Conservation (phyloP, 352 stramenopile genomes). For the Globisporangium uncinulatum region DNA sequence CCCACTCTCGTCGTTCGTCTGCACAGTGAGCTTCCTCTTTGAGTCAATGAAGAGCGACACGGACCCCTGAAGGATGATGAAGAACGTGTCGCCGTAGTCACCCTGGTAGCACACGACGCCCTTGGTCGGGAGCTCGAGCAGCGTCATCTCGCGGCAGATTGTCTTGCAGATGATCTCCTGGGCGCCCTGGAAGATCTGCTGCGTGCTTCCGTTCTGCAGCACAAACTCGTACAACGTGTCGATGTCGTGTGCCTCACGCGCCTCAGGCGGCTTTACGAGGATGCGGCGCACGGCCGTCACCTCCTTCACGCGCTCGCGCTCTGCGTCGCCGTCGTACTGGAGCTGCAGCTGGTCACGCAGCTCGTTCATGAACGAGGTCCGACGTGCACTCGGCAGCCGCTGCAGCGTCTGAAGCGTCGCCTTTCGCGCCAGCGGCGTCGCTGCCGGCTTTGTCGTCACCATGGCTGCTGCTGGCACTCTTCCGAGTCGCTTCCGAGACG, state of each 20-base stretch:
- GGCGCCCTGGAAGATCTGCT: constrained; percentile 74
- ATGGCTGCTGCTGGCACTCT: not conserved
- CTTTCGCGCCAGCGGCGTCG: constrained; percentile 11
- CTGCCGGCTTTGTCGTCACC: not conserved
- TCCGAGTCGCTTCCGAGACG: no score
- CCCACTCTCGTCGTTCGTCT: constrained; percentile 7
- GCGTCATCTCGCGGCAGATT: constrained; percentile 84
- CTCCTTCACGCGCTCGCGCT: constrained; percentile 39
- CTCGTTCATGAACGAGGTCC: constrained; percentile 43
- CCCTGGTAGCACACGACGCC: constrained; percentile 78
- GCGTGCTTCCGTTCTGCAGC: constrained; percentile 73
- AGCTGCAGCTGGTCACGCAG: constrained; percentile 54
- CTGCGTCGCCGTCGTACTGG: constrained; percentile 34
- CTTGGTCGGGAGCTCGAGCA: constrained; percentile 53
- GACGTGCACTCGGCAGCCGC: constrained; percentile 24
- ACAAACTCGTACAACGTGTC: constrained; percentile 79
- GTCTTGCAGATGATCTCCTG: constrained; percentile 87
- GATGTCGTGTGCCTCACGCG: constrained; percentile 47
- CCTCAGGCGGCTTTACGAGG: constrained; percentile 35
- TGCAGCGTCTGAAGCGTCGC: constrained; percentile 19
- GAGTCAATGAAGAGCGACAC: constrained; percentile 75
- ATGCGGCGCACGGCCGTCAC: constrained; percentile 50
- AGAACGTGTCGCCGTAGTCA: constrained; percentile 81
- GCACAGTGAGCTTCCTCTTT: constrained; percentile 29
- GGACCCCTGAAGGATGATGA: constrained; percentile 65